Evolutionary conservation across 2,329 filamentous ascomycete species (phyloP), one percentile per base, ranked within the genome.

Genomic region (Catunica adiposa): DNA sequence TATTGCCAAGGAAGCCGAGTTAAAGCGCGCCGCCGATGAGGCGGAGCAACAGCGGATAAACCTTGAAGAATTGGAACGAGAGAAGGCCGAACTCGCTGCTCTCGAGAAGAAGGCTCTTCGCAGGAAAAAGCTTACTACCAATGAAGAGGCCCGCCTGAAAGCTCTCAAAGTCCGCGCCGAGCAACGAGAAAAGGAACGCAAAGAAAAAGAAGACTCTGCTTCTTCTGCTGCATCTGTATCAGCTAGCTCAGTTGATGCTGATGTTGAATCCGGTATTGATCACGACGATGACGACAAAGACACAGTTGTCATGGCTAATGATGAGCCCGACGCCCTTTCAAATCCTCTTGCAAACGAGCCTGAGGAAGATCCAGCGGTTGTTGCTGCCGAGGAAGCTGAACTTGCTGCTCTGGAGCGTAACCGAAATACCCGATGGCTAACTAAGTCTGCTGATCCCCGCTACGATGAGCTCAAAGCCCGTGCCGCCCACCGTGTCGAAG

Each of bases 251-350:
- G 42, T 57, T 38, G 56, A 56, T 53, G 56, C 47, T 29, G 56
- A 58, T 50, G 51, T 57, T 29, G 56, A 57, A 17, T 53, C 52
- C 20, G 56, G 44, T 8, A 26, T 54, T 9, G 56, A 57, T 2
- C 54, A 55, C 17, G 56, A 58, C 34, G 56, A 54, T 22, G 56
- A 57, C 40, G 50, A 54, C 29, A 58, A 58, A 23, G 56, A 56
- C 22, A 58, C 56, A 20, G 56, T 57, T 3, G 42, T 58, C 23
- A 58, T 58, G 50, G 53, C 53, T 40, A 58, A 58, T 20, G 53
- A 58, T 14, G 48, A 58, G 20, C 40, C 53, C 9, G 44, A 53
- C 11, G 38, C 56, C 14, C 26, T 40, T 17, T 7, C 31, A 23
- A 42, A 20, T 7, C 38, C 48, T 22, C 50, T 52, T 38, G n/a